Evolutionary conservation across 192 early-diverging fungal species (phyloP).

Genomic region (Linnemannia elongata): DNA sequence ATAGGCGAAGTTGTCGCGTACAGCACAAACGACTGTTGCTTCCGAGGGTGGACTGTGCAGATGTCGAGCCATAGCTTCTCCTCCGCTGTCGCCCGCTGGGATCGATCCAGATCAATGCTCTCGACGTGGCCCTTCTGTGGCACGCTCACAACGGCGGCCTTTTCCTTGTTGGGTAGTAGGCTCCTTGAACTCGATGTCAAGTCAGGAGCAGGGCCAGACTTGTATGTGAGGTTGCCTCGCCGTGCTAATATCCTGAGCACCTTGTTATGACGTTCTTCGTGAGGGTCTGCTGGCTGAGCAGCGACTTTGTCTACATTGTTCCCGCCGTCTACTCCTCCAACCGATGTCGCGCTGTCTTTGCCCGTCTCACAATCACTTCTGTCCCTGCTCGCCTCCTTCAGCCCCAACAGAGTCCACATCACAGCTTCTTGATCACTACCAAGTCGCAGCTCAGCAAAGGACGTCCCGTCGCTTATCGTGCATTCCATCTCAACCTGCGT

Average conservation of each 20-base stretch:
- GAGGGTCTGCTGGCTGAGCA: neutral
- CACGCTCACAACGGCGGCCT: neutral
- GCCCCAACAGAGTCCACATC: slow-evolving; percentile 37
- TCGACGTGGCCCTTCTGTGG: slow-evolving; percentile 13
- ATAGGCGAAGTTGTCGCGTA: neutral
- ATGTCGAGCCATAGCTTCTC: slow-evolving; percentile 32
- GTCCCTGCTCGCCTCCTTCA: slow-evolving; percentile 4
- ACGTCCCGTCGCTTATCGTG: slow-evolving; percentile 21
- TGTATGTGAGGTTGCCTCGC: slow-evolving; percentile 30
- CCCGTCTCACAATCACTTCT: neutral
- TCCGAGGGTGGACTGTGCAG: neutral
- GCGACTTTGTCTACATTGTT: neutral
- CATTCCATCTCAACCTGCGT: slow-evolving; percentile 30
- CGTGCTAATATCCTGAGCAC: slow-evolving; percentile 23
- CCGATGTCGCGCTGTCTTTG: neutral
- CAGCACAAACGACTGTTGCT: slow-evolving; percentile 10
- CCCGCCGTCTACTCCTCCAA: neutral
- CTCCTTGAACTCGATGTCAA: neutral
- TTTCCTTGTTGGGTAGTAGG: neutral
- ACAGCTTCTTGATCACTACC: slow-evolving; percentile 20
- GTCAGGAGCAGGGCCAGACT: neutral
- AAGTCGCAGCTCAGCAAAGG: slow-evolving; percentile 7
- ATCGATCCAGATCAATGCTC: slow-evolving; percentile 10
- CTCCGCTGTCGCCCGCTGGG: slow-evolving; percentile 23
- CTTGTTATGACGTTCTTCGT: slow-evolving; percentile 5